phyloP scores from a whole-genome alignment of 352 stramenopile genomes.

The Phytophthora lateralis region DNA sequence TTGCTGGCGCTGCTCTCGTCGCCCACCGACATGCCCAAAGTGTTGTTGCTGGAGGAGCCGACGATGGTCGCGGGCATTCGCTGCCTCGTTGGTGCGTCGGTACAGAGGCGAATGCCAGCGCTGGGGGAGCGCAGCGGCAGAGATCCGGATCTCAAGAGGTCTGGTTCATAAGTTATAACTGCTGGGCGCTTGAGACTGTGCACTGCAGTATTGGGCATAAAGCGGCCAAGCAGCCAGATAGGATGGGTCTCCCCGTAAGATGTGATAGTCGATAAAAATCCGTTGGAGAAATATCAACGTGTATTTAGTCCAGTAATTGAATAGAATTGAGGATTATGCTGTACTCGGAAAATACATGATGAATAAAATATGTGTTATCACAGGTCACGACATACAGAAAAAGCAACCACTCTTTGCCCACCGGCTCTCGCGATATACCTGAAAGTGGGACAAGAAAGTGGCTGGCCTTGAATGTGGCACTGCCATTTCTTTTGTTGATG shows the following conservation, averaged over 20 bases:
- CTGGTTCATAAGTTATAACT: constrained; percentile 41
- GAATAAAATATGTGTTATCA: background rate
- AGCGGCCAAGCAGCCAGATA: constrained; percentile 25
- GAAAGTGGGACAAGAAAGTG: background rate
- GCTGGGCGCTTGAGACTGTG: constrained; percentile 22
- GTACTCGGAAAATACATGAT: background rate
- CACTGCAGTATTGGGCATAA: constrained; percentile 13
- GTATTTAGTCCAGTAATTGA: background rate
- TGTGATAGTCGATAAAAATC: background rate
- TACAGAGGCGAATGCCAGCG: constrained; percentile 21
- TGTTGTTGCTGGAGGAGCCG: constrained; percentile 6
- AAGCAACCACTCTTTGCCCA: constrained; percentile 28
- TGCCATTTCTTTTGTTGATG: too few species aligned
- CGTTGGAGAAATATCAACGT: background rate
- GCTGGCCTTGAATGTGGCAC: too few species aligned
- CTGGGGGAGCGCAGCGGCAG: constrained; percentile 15
- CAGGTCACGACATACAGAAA: constrained; percentile 12
- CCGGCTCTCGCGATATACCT: constrained; percentile 15
- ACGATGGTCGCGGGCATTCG: constrained; percentile 27
- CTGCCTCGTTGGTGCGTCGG: constrained; percentile 19
- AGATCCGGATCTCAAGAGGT: constrained; percentile 35
- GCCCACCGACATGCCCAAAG: constrained; percentile 41
- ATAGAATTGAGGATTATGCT: background rate
- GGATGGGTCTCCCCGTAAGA: constrained; percentile 7
- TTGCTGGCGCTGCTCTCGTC: constrained; percentile 35